Conservation (phyloP, 306 rosid species). For the Prunus salicina region DNA sequence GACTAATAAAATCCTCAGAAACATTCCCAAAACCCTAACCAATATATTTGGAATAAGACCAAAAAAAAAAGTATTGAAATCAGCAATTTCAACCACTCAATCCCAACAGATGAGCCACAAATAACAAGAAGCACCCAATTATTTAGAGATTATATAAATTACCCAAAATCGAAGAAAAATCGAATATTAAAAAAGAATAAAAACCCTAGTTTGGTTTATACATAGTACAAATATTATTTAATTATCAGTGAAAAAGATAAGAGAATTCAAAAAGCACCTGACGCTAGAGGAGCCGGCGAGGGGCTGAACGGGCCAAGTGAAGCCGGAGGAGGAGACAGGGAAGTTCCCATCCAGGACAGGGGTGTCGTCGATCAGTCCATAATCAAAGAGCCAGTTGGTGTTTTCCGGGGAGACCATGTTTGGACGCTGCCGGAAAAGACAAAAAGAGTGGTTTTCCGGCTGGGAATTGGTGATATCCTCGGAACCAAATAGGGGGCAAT, state of each 20-base stretch:
- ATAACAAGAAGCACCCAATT: background rate
- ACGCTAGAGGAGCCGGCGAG: constrained; percentile 41
- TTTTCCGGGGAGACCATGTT: constrained; percentile 90
- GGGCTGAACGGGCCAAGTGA: constrained; percentile 66
- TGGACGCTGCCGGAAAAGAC: constrained; percentile 20
- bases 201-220: background rate
- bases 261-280: constrained; percentile 37
- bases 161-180: background rate
- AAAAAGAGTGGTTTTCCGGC: constrained; percentile 9
- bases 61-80: background rate
- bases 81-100: background rate
- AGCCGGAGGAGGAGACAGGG: constrained; percentile 47
- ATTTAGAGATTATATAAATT: background rate
- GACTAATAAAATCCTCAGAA: background rate
- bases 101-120: background rate
- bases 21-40: background rate
- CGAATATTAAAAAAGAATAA: background rate
- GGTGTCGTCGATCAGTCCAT: constrained; percentile 69
- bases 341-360: constrained; percentile 61
- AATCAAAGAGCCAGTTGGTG: constrained; percentile 84
- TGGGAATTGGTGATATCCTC: background rate
- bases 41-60: background rate
- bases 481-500: constrained; percentile 27
- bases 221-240: background rate
- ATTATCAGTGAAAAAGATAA: background rate